Percentiles rank a stretch among this genome's conserved stretches.
Evolutionary conservation across 768 basidiomycete genomes (phyloP).

Genomic region (Artomyces pyxidatus): DNA sequence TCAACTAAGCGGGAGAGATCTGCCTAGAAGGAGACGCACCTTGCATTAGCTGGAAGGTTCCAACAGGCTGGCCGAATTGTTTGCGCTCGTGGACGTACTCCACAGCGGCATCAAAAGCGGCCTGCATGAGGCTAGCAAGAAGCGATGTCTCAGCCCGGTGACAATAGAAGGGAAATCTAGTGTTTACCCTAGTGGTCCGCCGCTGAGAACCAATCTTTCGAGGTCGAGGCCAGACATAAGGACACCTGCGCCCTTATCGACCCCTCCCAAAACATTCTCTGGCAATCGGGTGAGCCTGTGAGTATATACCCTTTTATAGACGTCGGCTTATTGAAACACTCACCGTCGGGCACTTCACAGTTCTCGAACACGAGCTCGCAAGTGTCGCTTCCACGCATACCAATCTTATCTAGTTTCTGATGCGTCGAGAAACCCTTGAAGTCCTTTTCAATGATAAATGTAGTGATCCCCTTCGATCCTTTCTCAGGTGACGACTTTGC

Average conservation of each 20-base stretch:
- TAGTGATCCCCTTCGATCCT: constrained; percentile 83
- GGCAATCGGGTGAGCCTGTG: constrained; percentile 3
- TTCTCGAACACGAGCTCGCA: constrained; percentile 90
- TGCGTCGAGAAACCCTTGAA: constrained; percentile 84
- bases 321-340: constrained; percentile 6
- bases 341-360: constrained; percentile 84
- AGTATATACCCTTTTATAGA: neutral
- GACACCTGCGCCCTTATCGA: constrained; percentile 76
- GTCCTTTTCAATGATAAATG: constrained; percentile 81
- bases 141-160: neutral
- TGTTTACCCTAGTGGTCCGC: constrained; percentile 80
- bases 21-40: constrained; percentile 44
- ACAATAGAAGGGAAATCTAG: neutral
- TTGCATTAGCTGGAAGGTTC: constrained; percentile 95
- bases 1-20: constrained; percentile 11
- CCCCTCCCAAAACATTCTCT: constrained; percentile 80
- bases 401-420: constrained; percentile 90
- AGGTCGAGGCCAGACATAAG: constrained; percentile 94
- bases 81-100: constrained; percentile 90
- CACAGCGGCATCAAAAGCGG: constrained; percentile 81
- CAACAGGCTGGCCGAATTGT: constrained; percentile 84
- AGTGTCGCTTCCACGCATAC: constrained; percentile 94
- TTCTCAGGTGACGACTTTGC: constrained; percentile 77
- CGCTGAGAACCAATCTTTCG: constrained; percentile 85
- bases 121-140: constrained; percentile 70